Percentiles rank a stretch among this genome's conserved stretches.
These are phyloP conservation scores for Udeniomyces megalosporus DNA, from an alignment of 768 basidiomycete genomes.

Conservation along the genomic window DNA sequence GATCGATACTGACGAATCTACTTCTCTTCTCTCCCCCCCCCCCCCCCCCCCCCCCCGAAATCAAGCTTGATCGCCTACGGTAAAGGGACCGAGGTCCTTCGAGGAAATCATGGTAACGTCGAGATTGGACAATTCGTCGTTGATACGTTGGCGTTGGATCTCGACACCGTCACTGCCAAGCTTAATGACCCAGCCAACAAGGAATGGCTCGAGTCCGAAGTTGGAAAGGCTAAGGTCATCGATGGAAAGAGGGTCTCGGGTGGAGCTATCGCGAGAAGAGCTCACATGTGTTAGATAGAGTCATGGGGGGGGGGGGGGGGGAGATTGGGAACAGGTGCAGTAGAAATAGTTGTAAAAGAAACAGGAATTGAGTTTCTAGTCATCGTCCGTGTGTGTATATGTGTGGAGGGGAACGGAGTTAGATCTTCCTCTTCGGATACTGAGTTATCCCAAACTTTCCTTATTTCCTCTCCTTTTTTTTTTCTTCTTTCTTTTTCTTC, in stretches of 20 bases:
- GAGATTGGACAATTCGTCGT: conserved; percentile 8
- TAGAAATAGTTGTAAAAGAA: too few relatives aligned
- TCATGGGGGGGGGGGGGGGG: background rate
- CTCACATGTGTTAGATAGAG: background rate
- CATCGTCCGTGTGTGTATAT: too few relatives aligned
- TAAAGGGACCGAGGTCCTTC: background rate
- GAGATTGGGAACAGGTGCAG: background rate
- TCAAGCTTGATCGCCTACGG: conserved; percentile 11
- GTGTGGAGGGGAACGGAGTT: too few relatives aligned
- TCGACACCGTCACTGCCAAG: background rate
- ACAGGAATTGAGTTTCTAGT: too few relatives aligned
- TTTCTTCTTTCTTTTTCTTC: background rate
- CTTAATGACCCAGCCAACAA: conserved; percentile 2
- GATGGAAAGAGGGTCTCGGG: background rate
- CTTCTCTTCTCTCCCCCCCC: background rate
- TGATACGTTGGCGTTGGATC: background rate
- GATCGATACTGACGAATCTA: too few relatives aligned
- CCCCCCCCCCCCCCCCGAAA: background rate
- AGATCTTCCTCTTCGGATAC: background rate
- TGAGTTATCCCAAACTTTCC: background rate
- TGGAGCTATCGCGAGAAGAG: background rate
- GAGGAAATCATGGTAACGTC: background rate
- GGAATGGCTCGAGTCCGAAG: background rate
- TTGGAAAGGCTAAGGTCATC: conserved; percentile 7
- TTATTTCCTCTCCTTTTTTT: background rate